Conservation (phyloP, 2,329 filamentous ascomycete species). For the Pyrenophora teres region DNA sequence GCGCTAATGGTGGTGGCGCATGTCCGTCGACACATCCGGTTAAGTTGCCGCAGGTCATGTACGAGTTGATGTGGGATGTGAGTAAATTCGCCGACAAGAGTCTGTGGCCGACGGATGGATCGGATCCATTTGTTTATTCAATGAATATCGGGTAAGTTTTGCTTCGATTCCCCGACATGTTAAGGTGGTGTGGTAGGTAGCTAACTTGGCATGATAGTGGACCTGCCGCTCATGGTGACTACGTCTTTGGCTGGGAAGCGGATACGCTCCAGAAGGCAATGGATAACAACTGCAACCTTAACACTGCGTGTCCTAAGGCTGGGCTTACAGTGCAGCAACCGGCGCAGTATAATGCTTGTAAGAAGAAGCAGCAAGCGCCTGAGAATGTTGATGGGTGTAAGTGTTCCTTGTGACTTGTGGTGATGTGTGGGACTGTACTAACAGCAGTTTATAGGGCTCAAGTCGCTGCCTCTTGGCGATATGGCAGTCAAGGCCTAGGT, state of each 20-base stretch:
- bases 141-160: constrained; percentile 41
- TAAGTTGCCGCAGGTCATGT: constrained; percentile 45
- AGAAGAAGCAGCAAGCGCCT: constrained; percentile 41
- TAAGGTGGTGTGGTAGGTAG: background rate
- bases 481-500: constrained; percentile 33
- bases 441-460: constrained; percentile 30
- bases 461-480: constrained; percentile 33
- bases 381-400: constrained; percentile 42
- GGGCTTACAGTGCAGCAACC: constrained; percentile 37
- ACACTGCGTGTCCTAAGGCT: constrained; percentile 38
- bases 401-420: constrained; percentile 4
- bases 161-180: no score
- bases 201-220: constrained; percentile 21
- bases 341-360: constrained; percentile 38
- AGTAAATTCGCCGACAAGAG: constrained; percentile 37
- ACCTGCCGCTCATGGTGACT: constrained; percentile 45
- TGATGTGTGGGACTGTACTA: constrained; percentile 5
- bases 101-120: constrained; percentile 41
- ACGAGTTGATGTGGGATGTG: constrained; percentile 46
- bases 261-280: constrained; percentile 51
- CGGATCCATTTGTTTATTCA: constrained; percentile 40
- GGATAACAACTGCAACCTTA: constrained; percentile 49
- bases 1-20: constrained; percentile 54
- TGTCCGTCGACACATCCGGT: constrained; percentile 50
- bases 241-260: constrained; percentile 53